Evolutionary conservation across 306 rosid species (phyloP).

Genomic region (Quercus engelmannii): DNA sequence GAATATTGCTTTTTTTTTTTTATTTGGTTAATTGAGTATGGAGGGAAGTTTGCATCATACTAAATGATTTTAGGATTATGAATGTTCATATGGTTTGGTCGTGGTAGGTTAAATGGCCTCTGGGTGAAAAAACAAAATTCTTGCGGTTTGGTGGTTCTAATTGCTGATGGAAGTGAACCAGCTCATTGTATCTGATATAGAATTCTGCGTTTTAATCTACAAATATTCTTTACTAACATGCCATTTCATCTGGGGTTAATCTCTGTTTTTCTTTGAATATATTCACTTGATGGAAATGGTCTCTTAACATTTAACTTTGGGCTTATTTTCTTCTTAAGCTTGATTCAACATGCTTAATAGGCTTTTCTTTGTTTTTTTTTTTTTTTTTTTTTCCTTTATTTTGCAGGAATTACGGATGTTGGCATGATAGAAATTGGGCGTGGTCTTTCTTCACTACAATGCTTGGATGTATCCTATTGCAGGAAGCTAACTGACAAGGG

Average conservation of each 20-base stretch:
- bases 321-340: not conserved
- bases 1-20: not conserved
- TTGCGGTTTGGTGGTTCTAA: not conserved
- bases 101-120: not conserved
- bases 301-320: not conserved
- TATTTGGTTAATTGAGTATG: not conserved
- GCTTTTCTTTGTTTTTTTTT: not conserved
- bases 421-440: slow-evolving; percentile 73
- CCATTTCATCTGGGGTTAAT: not conserved
- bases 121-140: too few relatives aligned
- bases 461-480: slow-evolving; percentile 85
- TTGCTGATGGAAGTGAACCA: not conserved
- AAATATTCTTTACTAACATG: not conserved
- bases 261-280: not conserved
- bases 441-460: slow-evolving; percentile 65
- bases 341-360: not conserved
- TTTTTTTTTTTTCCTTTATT: slow-evolving; percentile 7
- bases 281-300: not conserved
- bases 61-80: not conserved
- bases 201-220: not conserved
- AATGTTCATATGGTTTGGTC: not conserved
- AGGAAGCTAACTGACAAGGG: slow-evolving; percentile 83
- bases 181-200: not conserved
- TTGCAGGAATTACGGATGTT: slow-evolving; percentile 70
- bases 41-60: not conserved